Base-by-base conservation (phyloP, 495 filamentous ascomycete species). In the Rostrohypoxylon terebratum region DNA sequence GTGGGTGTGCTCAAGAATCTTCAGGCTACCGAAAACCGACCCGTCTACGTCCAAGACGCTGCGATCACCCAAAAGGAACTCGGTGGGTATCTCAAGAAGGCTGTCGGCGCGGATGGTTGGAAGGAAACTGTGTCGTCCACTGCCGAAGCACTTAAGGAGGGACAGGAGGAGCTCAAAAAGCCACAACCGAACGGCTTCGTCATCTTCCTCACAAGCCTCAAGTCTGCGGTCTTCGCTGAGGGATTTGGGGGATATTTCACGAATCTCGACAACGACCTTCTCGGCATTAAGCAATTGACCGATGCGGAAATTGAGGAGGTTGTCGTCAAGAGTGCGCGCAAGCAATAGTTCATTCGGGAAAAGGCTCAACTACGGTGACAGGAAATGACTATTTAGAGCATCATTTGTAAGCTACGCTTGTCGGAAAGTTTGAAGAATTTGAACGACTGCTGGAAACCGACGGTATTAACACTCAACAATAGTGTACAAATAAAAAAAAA, bases 21-120 rank as follows among this genome's bases (percentile, higher is more conserved):
- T 1, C 81, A 84, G 0, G 77, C 83, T 45, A 89, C 87, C 5
- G 82, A 81, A 69, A 88, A 89, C 68, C 77, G 79, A 0, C 34
- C 50, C 8, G 77, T 90, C 6, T 81, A 78, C 63, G 71, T 88
- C 6, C 66, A 83, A 0, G 78, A 84, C 14, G 71, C 78, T 4
- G 63, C 62, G 0, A 75, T 81, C n/a, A 82, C 80, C 2, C 82
- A 83, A 75, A 83, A 82, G 3, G 51, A 86, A 59, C 67, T 89
- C 5, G 57, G 82, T 0, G 74, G 63, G 1, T 60, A 81, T 3
- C 77, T 80, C 1, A 81, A 83, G 62, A 84, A 84, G 62, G 57
- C 74, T 1, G 68, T 71, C 4, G 85, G 81, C 0, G 62, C 77
- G 38, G 78, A 81, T 23, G 78, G 74, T 8, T 83, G 81, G 73